Evolutionary conservation across 202 grass and related monocot species (phyloP).

Genomic region (Zoysia matrella): DNA sequence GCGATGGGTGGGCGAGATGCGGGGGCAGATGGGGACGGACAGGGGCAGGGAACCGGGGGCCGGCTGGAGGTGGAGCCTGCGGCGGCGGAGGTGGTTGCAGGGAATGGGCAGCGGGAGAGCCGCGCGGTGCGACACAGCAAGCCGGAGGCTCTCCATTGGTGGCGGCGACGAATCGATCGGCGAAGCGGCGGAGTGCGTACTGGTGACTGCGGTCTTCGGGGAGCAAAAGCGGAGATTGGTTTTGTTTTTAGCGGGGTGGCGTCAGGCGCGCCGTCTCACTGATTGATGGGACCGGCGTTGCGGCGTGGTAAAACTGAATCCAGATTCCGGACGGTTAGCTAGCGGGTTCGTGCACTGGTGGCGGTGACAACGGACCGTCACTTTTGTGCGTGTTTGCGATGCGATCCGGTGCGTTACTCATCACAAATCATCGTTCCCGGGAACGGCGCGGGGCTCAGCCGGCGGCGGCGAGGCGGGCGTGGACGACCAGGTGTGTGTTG

Average conservation of each 20-base stretch:
- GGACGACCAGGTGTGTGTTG: no score
- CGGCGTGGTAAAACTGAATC: no score
- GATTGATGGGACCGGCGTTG: no score
- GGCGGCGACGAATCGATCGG: conserved; percentile 20
- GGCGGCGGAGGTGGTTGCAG: conserved; percentile 33
- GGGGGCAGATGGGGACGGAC: conserved; percentile 36
- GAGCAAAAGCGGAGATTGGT: conserved; percentile 21
- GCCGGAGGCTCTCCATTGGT: conserved; percentile 54
- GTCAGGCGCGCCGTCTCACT: neutral
- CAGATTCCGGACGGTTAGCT: no score
- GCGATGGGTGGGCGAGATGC: conserved; percentile 24
- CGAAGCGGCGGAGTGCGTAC: neutral
- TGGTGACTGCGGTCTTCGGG: neutral
- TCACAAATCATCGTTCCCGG: no score
- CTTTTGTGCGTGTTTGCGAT: no score
- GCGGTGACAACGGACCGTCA: no score
- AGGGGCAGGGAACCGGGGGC: conserved; percentile 33
- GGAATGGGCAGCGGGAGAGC: conserved; percentile 24
- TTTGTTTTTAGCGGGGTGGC: conserved; percentile 27
- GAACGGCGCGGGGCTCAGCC: no score
- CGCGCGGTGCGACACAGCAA: conserved; percentile 46
- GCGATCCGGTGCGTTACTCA: no score
- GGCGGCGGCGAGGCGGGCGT: no score
- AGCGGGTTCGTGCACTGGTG: no score
- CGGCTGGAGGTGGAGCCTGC: conserved; percentile 30